Evolutionary conservation across 192 early-diverging fungal genomes (phyloP).

Genomic region (Thamnidium elegans): DNA sequence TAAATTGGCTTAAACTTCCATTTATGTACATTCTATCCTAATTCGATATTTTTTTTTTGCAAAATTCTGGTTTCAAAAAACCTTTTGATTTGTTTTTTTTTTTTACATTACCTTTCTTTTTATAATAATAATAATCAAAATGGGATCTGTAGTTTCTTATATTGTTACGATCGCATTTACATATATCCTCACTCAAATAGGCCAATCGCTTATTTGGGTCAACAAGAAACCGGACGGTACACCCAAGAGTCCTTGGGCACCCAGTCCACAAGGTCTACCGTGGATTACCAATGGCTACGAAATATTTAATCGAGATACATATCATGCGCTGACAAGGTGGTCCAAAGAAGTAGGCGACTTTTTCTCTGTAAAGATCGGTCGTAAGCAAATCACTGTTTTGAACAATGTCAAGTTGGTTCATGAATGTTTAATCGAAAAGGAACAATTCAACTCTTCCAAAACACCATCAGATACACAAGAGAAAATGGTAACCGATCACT

Average conservation of each 20-base stretch:
- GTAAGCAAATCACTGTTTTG: conserved; percentile 24
- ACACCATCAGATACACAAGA: conserved; percentile 16
- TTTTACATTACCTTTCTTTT: too few relatives aligned
- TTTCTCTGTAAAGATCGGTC: conserved; percentile 25
- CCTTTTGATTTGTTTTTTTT: neutral
- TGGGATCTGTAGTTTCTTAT: conserved; percentile 4
- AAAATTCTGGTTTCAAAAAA: too few relatives aligned
- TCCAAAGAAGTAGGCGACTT: conserved; percentile 16
- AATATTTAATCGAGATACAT: neutral
- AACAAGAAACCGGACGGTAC: conserved; percentile 29
- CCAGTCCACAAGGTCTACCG: conserved; percentile 12
- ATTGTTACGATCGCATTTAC: conserved; percentile 1
- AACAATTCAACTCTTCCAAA: conserved; percentile 29
- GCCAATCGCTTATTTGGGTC: conserved; percentile 13
- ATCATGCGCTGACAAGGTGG: conserved; percentile 23
- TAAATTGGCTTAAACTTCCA: neutral
- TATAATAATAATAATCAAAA: neutral
- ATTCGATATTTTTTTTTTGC: neutral
- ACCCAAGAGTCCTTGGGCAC: conserved; percentile 23
- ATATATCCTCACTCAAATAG: neutral
- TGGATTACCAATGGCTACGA: conserved; percentile 19
- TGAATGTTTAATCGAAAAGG: conserved; percentile 17
- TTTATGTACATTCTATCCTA: neutral
- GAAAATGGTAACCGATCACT: conserved; percentile 17
- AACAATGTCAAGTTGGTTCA: conserved; percentile 22